Conservation (phyloP, 805 yeast genomes). For the Metschnikowia drakensbergensis region DNA sequence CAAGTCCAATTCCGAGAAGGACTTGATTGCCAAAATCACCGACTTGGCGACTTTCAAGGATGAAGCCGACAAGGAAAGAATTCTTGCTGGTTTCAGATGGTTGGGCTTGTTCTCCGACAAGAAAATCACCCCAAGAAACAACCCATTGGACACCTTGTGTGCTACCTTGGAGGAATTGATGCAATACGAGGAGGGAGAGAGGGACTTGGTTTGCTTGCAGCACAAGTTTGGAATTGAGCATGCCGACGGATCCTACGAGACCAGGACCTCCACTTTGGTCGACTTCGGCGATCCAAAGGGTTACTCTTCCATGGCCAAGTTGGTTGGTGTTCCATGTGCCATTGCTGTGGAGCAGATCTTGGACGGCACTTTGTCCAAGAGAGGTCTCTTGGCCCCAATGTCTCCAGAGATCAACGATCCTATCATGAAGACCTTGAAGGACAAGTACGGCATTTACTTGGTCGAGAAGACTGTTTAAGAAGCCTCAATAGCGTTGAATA, state of each 20-base stretch:
- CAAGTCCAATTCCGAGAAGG: conserved; percentile 62
- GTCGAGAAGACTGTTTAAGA: conserved; percentile 66
- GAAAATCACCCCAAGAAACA: conserved; percentile 81
- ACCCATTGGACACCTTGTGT: conserved; percentile 93
- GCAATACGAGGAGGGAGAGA: conserved; percentile 95
- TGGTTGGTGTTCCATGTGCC: conserved; percentile 98
- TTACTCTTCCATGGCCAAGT: conserved; percentile 97
- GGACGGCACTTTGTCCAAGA: conserved; percentile 69
- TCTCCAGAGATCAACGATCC: conserved; percentile 87
- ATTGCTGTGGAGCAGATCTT: conserved; percentile 87
- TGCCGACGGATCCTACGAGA: conserved; percentile 88
- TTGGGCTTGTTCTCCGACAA: conserved; percentile 82
- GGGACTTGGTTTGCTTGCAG: conserved; percentile 92
- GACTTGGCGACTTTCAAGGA: conserved; percentile 76
- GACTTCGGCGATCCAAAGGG: conserved; percentile 87
- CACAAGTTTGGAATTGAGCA: conserved; percentile 97
- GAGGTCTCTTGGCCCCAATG: conserved; percentile 93
- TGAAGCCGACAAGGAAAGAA: conserved; percentile 79
- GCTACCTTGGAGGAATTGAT: conserved; percentile 92
- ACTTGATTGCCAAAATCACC: conserved; percentile 71
- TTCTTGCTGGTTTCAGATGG: conserved; percentile 88
- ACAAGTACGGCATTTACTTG: conserved; percentile 80
- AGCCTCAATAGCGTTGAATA: no score
- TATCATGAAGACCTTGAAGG: conserved; percentile 86
- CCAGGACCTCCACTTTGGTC: conserved; percentile 91